Percentiles rank a stretch among this genome's conserved stretches.
Conservation (phyloP, 257 asterid species). For the Gentiana straminea region DNA sequence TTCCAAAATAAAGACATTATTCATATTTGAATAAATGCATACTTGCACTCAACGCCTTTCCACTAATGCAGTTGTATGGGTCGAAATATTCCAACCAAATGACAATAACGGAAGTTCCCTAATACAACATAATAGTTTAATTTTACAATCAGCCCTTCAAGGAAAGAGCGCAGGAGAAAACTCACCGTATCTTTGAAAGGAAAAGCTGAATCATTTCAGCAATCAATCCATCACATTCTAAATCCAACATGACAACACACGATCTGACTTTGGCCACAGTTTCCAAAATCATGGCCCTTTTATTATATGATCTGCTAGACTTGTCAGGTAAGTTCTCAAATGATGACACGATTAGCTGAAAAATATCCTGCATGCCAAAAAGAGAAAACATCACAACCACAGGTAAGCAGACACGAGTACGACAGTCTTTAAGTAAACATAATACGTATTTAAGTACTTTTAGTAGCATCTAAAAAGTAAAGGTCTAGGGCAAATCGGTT, state of each 20-base stretch:
- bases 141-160: no score
- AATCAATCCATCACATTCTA: slow-evolving; percentile 86
- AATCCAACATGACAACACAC: slow-evolving; percentile 93
- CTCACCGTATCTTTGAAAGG: slow-evolving; percentile 65
- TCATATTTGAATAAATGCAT: no score
- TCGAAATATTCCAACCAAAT: no score
- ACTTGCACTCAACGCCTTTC: no score
- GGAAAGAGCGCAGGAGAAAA: no score
- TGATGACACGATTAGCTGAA: slow-evolving; percentile 83
- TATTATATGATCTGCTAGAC: slow-evolving; percentile 63
- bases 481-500: no score
- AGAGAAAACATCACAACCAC: slow-evolving; percentile 7
- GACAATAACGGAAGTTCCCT: no score
- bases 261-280: slow-evolving; percentile 95
- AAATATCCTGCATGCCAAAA: slow-evolving; percentile 47
- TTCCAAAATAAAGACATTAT: no score
- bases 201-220: slow-evolving; percentile 85
- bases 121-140: neutral
- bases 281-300: slow-evolving; percentile 78
- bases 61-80: no score
- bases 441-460: no score
- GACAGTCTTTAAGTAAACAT: no score
- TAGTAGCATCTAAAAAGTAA: no score
- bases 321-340: slow-evolving; percentile 59
- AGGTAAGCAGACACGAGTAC: neutral